Conservation (phyloP, 257 asterid species). For the Solanum rostratum region DNA sequence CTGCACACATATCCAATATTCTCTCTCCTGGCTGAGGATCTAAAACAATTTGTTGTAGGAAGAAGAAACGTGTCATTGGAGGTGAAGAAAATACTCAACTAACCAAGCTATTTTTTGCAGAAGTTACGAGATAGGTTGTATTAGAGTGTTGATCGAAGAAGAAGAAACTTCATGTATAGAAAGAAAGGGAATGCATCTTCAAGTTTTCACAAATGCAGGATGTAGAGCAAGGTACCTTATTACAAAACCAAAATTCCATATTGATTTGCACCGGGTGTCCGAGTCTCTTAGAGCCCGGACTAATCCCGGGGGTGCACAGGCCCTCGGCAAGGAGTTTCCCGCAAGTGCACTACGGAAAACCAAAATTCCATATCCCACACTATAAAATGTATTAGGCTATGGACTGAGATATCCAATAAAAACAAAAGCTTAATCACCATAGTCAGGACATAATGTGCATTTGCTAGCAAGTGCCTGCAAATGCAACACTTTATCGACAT, state of each 20-base stretch:
- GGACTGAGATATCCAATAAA: background rate
- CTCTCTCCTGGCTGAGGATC: constrained; percentile 94
- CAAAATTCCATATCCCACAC: background rate
- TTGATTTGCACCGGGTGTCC: too few species aligned
- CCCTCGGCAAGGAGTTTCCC: too few species aligned
- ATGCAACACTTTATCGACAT: background rate
- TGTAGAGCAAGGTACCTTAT: background rate
- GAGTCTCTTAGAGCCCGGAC: too few species aligned
- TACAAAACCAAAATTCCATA: background rate
- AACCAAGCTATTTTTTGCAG: background rate
- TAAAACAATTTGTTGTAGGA: constrained; percentile 10
- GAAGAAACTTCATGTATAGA: background rate
- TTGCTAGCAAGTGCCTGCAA: background rate
- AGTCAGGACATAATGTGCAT: background rate
- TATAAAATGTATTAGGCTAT: background rate
- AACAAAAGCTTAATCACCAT: background rate
- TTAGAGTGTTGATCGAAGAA: background rate
- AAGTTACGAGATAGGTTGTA: background rate
- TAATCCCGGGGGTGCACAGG: too few species aligned
- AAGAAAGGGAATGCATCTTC: background rate
- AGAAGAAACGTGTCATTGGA: background rate
- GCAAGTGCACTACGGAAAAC: too few species aligned
- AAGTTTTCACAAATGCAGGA: background rate
- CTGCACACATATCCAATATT: constrained; percentile 97
- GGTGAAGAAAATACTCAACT: background rate